A percentile compares a stretch with the other conserved stretches of the same genome.
These are phyloP conservation scores for Seiridium unicorne DNA, from an alignment of 2,329 filamentous ascomycete species.

Conservation along the genomic window DNA sequence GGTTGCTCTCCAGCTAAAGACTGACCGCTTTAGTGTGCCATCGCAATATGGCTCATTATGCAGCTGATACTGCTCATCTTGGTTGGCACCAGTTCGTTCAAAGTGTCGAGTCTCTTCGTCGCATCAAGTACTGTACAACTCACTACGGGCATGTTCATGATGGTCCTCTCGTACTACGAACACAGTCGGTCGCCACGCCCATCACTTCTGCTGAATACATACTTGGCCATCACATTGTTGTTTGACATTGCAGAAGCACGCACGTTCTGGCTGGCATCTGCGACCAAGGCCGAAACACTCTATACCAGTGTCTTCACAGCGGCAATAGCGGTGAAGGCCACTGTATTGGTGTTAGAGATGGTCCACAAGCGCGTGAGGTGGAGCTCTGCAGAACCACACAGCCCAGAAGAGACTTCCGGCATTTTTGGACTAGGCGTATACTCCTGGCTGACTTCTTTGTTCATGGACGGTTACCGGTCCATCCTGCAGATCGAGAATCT, in stretches of 20 bases:
- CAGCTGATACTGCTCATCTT: conserved; percentile 23
- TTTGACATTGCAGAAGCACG: conserved; percentile 41
- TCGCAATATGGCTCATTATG: conserved; percentile 14
- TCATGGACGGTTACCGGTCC: conserved; percentile 27
- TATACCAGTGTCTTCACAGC: conserved; percentile 33
- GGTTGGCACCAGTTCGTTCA: conserved; percentile 3
- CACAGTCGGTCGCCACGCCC: conserved; percentile 28
- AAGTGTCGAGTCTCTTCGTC: conserved; percentile 17
- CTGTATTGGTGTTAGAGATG: conserved; percentile 37
- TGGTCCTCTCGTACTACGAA: conserved; percentile 9
- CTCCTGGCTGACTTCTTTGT: conserved; percentile 29
- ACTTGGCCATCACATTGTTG: conserved; percentile 38
- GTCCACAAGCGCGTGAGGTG: conserved; percentile 33
- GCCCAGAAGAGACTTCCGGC: conserved; percentile 30
- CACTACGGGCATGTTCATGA: conserved; percentile 19
- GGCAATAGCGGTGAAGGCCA: conserved; percentile 32
- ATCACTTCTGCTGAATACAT: conserved; percentile 39
- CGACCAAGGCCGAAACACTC: conserved; percentile 8
- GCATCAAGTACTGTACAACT: conserved; percentile 24
- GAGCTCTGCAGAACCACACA: conserved; percentile 30
- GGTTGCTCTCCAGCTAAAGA: background rate
- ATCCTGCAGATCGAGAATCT: conserved; percentile 29
- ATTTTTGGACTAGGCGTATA: conserved; percentile 26
- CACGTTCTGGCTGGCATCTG: conserved; percentile 36
- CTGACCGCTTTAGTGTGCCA: conserved; percentile 9